Base-by-base conservation (phyloP, 257 asterid species). In the Fraxinus pennsylvanica region DNA sequence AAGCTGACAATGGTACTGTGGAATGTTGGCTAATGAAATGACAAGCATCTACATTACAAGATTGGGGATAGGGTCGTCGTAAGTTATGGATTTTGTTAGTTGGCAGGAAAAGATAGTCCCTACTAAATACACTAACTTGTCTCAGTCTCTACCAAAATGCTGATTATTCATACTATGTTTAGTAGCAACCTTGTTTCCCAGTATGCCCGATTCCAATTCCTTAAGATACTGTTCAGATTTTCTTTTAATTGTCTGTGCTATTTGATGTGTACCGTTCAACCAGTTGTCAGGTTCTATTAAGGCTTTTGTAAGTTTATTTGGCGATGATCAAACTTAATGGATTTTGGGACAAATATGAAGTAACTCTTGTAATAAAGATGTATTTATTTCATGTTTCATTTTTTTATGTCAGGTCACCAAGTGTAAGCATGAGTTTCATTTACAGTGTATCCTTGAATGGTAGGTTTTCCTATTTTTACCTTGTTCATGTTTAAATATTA, bases 391-490 rank as follows among this genome's bases (percentile, higher is more conserved):
- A 22, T 27, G 27, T 63, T 63, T 9, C 12, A 32, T 32, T 32
- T 32, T 63, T 7, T 63, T 25, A 63, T 84, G 83, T 74, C 91
- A 90, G 92, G 89, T 84, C 65, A 88, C 94, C 86, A 84, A 79
- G 74, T 88, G 94, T 79, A 88, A 82, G 80, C 92, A 91, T 63
- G 93, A 90, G 82, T 90, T 90, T 87, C 97, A 91, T 85, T 81
- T 91, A 79, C 97, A 91, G 66, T 91, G 97, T 75, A 90, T 91
- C 78, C 89, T 90, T 81, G 97, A 90, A 78, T 91, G 97, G 94
- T 91, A 81, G 8, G 85, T 75, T 72, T 35, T 27, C 61, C 38
- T 27, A 54, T 75, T 43, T 35, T 52, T 22, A 74, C 71, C 57
- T 65, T 71, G 43, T 69, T 68, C 45, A 33, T 76, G 59, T 69